Evolutionary conservation across 768 basidiomycete genomes (phyloP).

Genomic region (Leucocoprinus sp.): DNA sequence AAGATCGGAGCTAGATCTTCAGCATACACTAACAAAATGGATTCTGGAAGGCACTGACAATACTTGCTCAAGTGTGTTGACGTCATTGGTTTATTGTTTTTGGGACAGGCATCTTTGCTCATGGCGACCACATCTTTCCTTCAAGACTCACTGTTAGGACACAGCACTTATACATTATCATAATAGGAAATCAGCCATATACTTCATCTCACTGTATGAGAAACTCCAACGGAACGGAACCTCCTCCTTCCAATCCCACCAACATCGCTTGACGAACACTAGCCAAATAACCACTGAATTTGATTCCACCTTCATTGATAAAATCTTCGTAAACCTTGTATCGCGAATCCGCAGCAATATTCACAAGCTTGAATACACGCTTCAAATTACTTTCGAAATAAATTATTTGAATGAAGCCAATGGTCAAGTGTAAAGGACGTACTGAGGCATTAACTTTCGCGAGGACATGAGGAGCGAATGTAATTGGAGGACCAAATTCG

Average conservation of each 20-base stretch:
- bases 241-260: conserved; percentile 63
- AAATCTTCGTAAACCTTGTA: conserved; percentile 86
- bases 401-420: neutral
- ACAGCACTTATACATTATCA: no score
- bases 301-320: conserved; percentile 48
- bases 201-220: conserved; percentile 11
- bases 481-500: conserved; percentile 81
- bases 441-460: conserved; percentile 58
- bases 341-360: conserved; percentile 80
- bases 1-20: no score
- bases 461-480: conserved; percentile 68
- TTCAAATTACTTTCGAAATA: conserved; percentile 55
- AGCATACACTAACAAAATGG: no score
- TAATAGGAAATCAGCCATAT: no score
- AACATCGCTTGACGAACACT: conserved; percentile 67
- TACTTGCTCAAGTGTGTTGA: no score
- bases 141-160: no score
- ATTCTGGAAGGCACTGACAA: no score
- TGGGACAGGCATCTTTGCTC: no score
- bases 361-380: conserved; percentile 67
- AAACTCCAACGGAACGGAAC: conserved; percentile 66
- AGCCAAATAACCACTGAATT: conserved; percentile 65
- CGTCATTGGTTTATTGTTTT: no score
- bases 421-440: conserved; percentile 19
- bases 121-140: no score